Evolutionary conservation across 176 grass and related monocot genomes (phyloP).

Genomic region (Alopecurus myosuroides): DNA sequence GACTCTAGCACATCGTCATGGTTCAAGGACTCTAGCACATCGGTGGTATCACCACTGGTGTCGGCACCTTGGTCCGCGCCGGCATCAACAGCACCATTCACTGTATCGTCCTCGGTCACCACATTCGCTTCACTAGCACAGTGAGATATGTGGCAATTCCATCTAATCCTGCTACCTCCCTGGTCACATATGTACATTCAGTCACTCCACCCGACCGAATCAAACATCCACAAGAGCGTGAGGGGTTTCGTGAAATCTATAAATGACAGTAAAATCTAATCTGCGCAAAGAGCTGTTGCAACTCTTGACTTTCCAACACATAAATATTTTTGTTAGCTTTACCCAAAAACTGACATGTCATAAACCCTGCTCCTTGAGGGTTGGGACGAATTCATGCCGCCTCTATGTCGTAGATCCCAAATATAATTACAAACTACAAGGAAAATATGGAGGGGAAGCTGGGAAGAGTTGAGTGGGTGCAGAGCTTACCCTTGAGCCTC

Average conservation of each 20-base stretch:
- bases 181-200: background rate
- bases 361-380: background rate
- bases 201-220: background rate
- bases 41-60: background rate
- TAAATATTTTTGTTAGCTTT: background rate
- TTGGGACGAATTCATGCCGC: background rate
- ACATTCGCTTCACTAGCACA: conserved; percentile 16
- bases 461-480: background rate
- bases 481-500: background rate
- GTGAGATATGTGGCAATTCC: background rate
- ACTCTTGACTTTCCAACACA: too few relatives aligned
- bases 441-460: background rate
- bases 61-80: background rate
- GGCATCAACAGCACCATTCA: background rate
- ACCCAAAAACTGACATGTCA: background rate
- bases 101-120: background rate
- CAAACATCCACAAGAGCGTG: background rate
- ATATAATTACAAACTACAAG: background rate
- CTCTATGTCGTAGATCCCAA: background rate
- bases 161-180: background rate
- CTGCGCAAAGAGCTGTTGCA: background rate
- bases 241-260: background rate
- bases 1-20: conserved; percentile 3
- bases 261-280: background rate
- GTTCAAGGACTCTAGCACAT: background rate